Base-by-base conservation (phyloP, 768 basidiomycete genomes). In the Lactifluus piperatus region DNA sequence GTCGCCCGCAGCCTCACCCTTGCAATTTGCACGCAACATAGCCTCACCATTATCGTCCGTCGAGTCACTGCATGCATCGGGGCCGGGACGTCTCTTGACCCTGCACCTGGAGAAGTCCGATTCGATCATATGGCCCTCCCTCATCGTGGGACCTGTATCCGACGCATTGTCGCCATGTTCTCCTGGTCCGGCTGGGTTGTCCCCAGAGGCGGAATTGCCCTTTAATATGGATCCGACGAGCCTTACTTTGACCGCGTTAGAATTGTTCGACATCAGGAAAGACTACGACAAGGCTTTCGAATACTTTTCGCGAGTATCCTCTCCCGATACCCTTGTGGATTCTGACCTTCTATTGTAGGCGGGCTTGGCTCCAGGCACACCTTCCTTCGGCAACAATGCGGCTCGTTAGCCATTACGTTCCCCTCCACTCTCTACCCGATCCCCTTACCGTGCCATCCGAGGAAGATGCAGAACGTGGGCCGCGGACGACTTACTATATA, bases 161-260 rank as follows among this genome's bases (percentile, higher is more conserved):
- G 80, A 81, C 49, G 72, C 79, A 11, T 68, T 88, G 5, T 81
- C 84, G 0, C 79, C 83, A 3, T 75, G 71, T 52, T 69, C 78
- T 20, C 71, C 77, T 4, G 76, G 79, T 54, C 77, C 83, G 1
- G 73, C 81, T 34, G 74, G 82, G 8, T 81, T 82, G 68, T 75
- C 81, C 69, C 58, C 76, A 74, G 53, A 78, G 76, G 56, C 70
- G 75, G 54, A 90, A 58, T 77, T 80, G 47, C 78, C 80, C 65
- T 91, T 86, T 64, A 91, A 91, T 64, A 89, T 91, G 86, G 89
- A 91, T 69, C 83, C 89, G 1, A 91, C 89, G 14, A 91, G 88
- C 71, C 73, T 91, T 27, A 82, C 84, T 1, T 71, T 91, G 54
- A 78, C 83, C 60, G 89, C 79, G 9, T 72, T 89, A 44, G 89